Evolutionary conservation across 148 eudicot genomes (phyloP).

Genomic region (Spergularia marina): DNA sequence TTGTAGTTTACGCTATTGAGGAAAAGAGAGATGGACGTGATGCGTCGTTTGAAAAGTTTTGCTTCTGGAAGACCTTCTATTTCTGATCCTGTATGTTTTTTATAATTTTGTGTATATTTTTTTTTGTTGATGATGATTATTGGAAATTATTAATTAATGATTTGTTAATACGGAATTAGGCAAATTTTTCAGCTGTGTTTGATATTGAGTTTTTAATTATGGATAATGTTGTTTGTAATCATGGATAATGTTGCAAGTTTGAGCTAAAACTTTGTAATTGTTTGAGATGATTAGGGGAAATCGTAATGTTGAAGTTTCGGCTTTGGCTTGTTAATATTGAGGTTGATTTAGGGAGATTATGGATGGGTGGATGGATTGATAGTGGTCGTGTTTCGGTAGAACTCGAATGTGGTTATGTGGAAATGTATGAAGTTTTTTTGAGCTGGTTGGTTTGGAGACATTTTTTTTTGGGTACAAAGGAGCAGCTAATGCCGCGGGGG

Average conservation of each 20-base stretch:
- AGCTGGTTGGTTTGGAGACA: neutral
- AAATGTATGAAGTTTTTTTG: neutral
- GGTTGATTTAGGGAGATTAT: neutral
- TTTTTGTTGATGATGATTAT: neutral
- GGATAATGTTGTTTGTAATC: neutral
- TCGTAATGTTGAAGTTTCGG: neutral
- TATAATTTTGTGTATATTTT: neutral
- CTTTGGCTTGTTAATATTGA: neutral
- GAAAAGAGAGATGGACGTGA: conserved; percentile 53
- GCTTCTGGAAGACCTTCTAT: conserved; percentile 79
- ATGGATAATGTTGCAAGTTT: neutral
- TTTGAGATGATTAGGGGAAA: neutral
- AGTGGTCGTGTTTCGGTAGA: neutral
- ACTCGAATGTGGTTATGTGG: neutral
- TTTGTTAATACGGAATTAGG: neutral
- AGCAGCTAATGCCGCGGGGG: no score
- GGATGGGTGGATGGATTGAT: neutral
- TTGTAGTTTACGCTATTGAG: neutral
- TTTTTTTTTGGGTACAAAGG: no score
- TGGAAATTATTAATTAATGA: neutral
- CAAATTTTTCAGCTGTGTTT: neutral
- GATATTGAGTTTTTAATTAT: neutral
- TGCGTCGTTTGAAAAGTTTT: conserved; percentile 89
- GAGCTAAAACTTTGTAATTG: neutral
- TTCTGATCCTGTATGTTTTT: conserved; percentile 69